phyloP scores from a whole-genome alignment of 306 rosid species.

The Prunus dulcis region DNA sequence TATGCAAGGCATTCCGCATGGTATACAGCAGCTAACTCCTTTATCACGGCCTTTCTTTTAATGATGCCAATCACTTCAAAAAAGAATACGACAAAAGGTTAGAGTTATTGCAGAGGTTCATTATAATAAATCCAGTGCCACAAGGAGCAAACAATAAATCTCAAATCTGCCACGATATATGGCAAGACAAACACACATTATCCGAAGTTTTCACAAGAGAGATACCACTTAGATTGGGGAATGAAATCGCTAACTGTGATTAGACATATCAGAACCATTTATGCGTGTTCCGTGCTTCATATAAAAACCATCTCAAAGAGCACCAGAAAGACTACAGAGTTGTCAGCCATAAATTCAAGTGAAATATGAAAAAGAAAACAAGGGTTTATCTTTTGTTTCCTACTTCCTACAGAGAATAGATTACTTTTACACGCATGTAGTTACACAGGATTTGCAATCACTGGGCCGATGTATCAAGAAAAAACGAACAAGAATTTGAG shows the following conservation, averaged over 20 bases:
- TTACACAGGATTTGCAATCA: background rate
- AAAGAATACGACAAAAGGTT: background rate
- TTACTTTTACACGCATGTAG: background rate
- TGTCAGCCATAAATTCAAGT: background rate
- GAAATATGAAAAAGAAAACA: background rate
- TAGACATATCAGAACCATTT: background rate
- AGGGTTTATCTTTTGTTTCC: background rate
- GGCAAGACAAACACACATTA: background rate
- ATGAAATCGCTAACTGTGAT: background rate
- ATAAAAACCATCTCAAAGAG: background rate
- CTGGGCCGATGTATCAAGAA: background rate
- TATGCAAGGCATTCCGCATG: slow-evolving; percentile 84
- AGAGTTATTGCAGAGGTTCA: background rate
- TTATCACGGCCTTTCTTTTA: slow-evolving; percentile 81
- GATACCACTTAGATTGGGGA: background rate
- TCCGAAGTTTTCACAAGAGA: background rate
- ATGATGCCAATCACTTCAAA: slow-evolving; percentile 88
- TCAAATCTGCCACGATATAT: background rate
- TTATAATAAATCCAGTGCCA: background rate
- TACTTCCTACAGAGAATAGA: background rate
- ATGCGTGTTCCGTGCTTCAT: background rate
- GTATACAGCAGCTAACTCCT: slow-evolving; percentile 75
- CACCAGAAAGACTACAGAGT: background rate
- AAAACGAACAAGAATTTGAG: background rate
- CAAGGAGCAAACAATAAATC: slow-evolving; percentile 1